Evolutionary conservation across 179 eudicot species (phyloP).

Genomic region (Nepenthes alata): DNA sequence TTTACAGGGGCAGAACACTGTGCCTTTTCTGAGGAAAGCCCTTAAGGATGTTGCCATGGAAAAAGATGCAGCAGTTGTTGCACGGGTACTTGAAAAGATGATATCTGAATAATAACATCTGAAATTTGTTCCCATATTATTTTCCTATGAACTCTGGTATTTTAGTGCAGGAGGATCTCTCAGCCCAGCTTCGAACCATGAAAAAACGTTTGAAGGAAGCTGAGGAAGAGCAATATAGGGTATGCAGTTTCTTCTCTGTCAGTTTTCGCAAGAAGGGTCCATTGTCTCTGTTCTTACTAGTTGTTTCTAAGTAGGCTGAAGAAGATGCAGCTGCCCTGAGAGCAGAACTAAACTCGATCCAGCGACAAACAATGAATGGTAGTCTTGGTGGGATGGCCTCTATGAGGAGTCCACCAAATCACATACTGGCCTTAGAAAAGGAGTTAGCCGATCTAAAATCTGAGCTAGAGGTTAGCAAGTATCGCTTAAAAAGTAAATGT

Average conservation of each 20-base stretch:
- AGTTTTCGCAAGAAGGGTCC: neutral
- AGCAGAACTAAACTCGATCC: slow-evolving; percentile 77
- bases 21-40: slow-evolving; percentile 85
- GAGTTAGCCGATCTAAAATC: slow-evolving; percentile 59
- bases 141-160: slow-evolving; percentile 15
- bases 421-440: slow-evolving; percentile 54
- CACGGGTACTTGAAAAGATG: slow-evolving; percentile 38
- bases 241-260: slow-evolving; percentile 20
- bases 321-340: slow-evolving; percentile 91
- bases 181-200: slow-evolving; percentile 72
- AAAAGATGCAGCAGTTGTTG: slow-evolving; percentile 98
- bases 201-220: slow-evolving; percentile 84
- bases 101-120: neutral
- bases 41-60: slow-evolving; percentile 96
- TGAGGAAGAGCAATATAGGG: slow-evolving; percentile 95
- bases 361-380: slow-evolving; percentile 65
- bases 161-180: slow-evolving; percentile 79
- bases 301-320: slow-evolving; percentile 59
- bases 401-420: slow-evolving; percentile 51
- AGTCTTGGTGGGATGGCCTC: slow-evolving; percentile 28
- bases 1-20: slow-evolving; percentile 61
- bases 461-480: slow-evolving; percentile 52
- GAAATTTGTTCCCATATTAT: slow-evolving; percentile 5
- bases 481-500: neutral
- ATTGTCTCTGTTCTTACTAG: slow-evolving; percentile 12